Base-by-base conservation (phyloP, 1,284 basidiomycete genomes). In the Puccinia novopanici region DNA sequence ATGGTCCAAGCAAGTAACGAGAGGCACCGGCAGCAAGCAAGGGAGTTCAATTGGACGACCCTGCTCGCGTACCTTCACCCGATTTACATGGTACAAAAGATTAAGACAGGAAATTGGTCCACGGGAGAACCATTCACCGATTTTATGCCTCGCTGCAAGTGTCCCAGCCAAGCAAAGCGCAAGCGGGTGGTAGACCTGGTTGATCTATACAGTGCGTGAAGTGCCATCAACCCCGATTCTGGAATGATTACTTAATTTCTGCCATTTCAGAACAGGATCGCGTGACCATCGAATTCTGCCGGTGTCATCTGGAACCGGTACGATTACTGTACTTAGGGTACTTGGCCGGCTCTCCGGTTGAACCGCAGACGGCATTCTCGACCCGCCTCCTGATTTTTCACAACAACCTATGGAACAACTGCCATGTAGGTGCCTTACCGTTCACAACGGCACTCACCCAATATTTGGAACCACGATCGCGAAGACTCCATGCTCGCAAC, bases 361-460 rank as follows among this genome's bases (percentile, higher is more conserved):
- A 15, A 37, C 67, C 67, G 5, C 67, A 68, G 24, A 68, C 67
- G 1, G 67, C 48, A 3, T 50, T 68, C 27, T 68, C 67, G 9
- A 4, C 50, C 9, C 67, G 22, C 3, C 17, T 68, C 0, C 42
- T 68, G 0, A 52, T 68, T 27, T 68, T 68, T 24, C 67, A 68
- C 67, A 68, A 68, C 27, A 12, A 40, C 42, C 9, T 68, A 8
- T 68, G 67, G 67, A 68, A 68, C 67, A 12, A 68, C 17, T 68
- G 67, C n/a, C 40, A 68, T 27, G 17, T 68, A 27, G 67, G 67
- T 4, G 42, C 67, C 27, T 27, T 68, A 9, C 42, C 67, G 1
- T 68, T 68, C 19, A 68, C n/a, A 1, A 19, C 15, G 13, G 67
- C 67, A 1, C 42, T 68, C 50, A 6, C 22, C 15, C 19, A 3